These are phyloP conservation scores for Gamsiella multidivaricata DNA, from an alignment of 192 early-diverging fungal species.

Conservation along the genomic window DNA sequence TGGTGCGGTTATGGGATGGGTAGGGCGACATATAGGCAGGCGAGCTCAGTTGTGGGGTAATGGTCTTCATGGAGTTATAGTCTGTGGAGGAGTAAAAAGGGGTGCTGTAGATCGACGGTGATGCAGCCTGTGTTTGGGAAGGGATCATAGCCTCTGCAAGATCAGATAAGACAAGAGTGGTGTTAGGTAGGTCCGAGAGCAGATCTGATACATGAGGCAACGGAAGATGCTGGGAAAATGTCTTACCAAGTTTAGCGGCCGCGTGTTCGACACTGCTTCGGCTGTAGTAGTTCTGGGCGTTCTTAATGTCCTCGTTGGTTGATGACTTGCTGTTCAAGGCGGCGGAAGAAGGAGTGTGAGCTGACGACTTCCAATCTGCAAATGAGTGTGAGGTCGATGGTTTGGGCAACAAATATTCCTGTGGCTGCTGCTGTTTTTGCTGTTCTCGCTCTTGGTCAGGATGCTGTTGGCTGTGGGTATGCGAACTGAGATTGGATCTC, in stretches of 20 bases:
- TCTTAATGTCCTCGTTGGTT: not conserved
- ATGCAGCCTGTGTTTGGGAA: slow-evolving; percentile 27
- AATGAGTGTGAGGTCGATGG: slow-evolving; percentile 1
- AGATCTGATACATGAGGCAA: not conserved
- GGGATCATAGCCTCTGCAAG: slow-evolving; percentile 31
- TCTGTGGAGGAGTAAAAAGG: slow-evolving; percentile 31
- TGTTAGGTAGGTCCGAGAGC: no score
- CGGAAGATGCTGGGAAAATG: not conserved
- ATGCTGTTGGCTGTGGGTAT: slow-evolving; percentile 13
- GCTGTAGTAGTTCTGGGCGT: not conserved
- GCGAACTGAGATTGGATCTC: slow-evolving; percentile 22
- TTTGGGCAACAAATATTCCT: not conserved
- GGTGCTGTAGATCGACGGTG: slow-evolving; percentile 15
- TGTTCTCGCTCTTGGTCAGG: not conserved
- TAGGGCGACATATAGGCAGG: slow-evolving; percentile 39
- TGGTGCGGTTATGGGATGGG: slow-evolving; percentile 25
- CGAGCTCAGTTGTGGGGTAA: slow-evolving; percentile 17
- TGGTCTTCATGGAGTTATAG: slow-evolving; percentile 15
- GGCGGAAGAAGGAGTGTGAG: slow-evolving; percentile 14
- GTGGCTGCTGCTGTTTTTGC: not conserved
- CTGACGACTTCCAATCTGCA: slow-evolving; percentile 16
- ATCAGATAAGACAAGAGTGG: not conserved
- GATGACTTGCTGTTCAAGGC: slow-evolving; percentile 20
- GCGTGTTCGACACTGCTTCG: slow-evolving; percentile 13
- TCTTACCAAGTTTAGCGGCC: slow-evolving; percentile 22